Conservation (phyloP, 2,329 filamentous ascomycete species). For the Alternaria brassicicola region DNA sequence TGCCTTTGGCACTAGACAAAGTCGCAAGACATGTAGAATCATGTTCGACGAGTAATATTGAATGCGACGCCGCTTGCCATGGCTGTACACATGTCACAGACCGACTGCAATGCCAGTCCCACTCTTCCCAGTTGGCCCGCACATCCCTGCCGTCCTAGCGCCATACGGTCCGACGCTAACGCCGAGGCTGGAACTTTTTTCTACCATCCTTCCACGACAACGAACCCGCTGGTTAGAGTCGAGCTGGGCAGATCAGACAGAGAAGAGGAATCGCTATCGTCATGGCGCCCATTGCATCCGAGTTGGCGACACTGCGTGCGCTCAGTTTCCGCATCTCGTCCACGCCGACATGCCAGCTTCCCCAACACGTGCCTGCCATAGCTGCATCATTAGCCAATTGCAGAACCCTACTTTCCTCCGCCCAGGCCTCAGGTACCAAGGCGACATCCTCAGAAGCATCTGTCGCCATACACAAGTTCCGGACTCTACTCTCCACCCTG, state of each 20-base stretch:
- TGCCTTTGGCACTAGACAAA: slow-evolving; percentile 33
- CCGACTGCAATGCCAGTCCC: slow-evolving; percentile 20
- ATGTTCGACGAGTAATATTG: slow-evolving; percentile 40
- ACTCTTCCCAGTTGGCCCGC: slow-evolving; percentile 20
- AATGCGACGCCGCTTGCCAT: slow-evolving; percentile 28
- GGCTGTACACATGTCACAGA: slow-evolving; percentile 30
- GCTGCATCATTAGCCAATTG: slow-evolving; percentile 62
- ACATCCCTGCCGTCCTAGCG: slow-evolving; percentile 32
- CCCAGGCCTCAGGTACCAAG: slow-evolving; percentile 63
- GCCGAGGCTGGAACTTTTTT: slow-evolving; percentile 35
- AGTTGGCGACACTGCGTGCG: slow-evolving; percentile 41
- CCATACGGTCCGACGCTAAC: slow-evolving; percentile 25
- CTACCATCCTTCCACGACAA: slow-evolving; percentile 8
- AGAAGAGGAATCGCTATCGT: background rate
- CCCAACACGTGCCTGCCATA: slow-evolving; percentile 73
- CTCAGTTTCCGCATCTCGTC: slow-evolving; percentile 74
- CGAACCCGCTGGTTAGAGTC: background rate
- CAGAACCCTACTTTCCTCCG: slow-evolving; percentile 65
- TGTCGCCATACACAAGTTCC: slow-evolving; percentile 80
- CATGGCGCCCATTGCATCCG: slow-evolving; percentile 37
- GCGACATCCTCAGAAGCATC: slow-evolving; percentile 68
- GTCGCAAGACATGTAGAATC: slow-evolving; percentile 28
- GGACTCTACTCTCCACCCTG: slow-evolving; percentile 76
- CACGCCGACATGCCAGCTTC: slow-evolving; percentile 74
- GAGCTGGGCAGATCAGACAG: background rate